Percentiles rank a stretch among this genome's conserved stretches.
phyloP scores from a whole-genome alignment of 305 asterid species.

The Caryopteris hybrid region DNA sequence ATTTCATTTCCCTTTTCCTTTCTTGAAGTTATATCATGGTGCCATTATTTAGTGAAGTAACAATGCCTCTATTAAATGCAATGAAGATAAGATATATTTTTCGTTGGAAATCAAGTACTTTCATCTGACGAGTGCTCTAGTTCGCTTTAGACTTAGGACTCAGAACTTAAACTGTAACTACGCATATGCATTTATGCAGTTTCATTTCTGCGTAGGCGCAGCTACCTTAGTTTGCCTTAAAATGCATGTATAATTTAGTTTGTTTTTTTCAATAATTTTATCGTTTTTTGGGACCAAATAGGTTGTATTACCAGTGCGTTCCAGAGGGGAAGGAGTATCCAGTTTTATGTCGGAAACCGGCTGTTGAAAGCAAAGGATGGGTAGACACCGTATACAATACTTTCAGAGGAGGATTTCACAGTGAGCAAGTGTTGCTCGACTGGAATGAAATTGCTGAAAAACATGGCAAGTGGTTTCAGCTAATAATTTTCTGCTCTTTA shows the following conservation, averaged over 20 bases:
- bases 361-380: slow-evolving; percentile 49
- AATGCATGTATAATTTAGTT: not conserved
- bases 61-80: not conserved
- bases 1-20: not conserved
- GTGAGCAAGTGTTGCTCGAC: slow-evolving; percentile 74
- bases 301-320: slow-evolving; percentile 83
- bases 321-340: slow-evolving; percentile 99
- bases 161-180: no score
- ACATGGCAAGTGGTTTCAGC: slow-evolving; percentile 48
- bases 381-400: slow-evolving; percentile 29
- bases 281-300: slow-evolving; percentile 25
- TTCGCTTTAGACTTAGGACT: not conserved
- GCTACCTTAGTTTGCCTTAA: not conserved
- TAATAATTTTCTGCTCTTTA: not conserved
- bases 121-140: not conserved
- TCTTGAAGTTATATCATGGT: not conserved
- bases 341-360: slow-evolving; percentile 63
- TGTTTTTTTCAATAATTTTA: not conserved
- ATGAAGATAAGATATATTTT: not conserved
- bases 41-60: not conserved
- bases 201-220: not conserved
- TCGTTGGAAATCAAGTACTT: not conserved
- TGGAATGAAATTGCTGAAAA: slow-evolving; percentile 89
- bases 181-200: no score
- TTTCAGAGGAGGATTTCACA: slow-evolving; percentile 33